A percentile compares a stretch with the other conserved stretches of the same genome.
phyloP scores from a whole-genome alignment of 2,329 filamentous ascomycete species.

The Cladobotryum protrusum region DNA sequence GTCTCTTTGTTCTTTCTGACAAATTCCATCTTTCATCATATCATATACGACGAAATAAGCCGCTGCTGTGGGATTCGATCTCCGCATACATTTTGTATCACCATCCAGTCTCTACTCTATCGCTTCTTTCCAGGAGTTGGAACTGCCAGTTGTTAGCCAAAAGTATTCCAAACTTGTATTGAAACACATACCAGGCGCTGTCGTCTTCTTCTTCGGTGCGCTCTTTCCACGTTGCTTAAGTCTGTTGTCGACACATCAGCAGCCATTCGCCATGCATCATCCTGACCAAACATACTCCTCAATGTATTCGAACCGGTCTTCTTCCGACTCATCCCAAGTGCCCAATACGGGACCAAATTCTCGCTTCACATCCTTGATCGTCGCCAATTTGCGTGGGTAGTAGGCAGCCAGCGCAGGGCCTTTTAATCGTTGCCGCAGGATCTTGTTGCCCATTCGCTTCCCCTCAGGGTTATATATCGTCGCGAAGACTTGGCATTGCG shows the following conservation, averaged over 20 bases:
- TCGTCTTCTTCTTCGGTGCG: constrained; percentile 81
- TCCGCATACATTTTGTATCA: background rate
- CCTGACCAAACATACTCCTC: constrained; percentile 44
- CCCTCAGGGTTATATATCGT: constrained; percentile 83
- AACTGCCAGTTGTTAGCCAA: constrained; percentile 17
- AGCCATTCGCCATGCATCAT: constrained; percentile 1
- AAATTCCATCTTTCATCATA: too few species aligned
- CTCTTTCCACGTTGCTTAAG: constrained; percentile 78
- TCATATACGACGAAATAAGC: too few species aligned
- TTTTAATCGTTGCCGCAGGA: constrained; percentile 79
- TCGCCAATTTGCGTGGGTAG: constrained; percentile 72
- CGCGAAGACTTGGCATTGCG: constrained; percentile 86
- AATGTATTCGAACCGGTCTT: constrained; percentile 72
- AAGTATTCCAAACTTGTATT: too few species aligned
- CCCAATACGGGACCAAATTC: constrained; percentile 60
- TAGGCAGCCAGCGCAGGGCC: constrained; percentile 81
- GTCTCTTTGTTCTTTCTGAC: too few species aligned
- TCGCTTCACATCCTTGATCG: constrained; percentile 67
- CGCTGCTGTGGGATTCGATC: background rate
- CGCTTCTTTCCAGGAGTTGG: constrained; percentile 25
- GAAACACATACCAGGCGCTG: constrained; percentile 29
- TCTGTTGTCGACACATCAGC: constrained; percentile 38
- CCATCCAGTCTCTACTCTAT: constrained; percentile 14
- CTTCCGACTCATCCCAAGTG: constrained; percentile 68
- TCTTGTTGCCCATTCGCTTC: constrained; percentile 80